Evolutionary conservation across 106 monocot species (phyloP).

Genomic region (Cymbidium sinense): DNA sequence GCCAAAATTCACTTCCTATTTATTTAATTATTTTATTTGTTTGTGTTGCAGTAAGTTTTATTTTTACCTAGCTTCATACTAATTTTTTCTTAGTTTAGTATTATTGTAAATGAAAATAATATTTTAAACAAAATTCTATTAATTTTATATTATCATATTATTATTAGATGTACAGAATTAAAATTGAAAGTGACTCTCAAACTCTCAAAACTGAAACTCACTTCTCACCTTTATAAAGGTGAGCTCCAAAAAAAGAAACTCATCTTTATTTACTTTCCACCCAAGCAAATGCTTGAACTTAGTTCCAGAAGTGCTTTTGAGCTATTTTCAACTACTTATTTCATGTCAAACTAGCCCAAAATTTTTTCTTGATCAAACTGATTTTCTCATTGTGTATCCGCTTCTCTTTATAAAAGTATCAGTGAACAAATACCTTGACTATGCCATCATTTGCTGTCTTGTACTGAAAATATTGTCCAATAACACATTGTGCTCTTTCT

Average conservation of each 20-base stretch:
- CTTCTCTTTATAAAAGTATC: neutral
- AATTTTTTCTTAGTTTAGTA: neutral
- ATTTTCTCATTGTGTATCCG: neutral
- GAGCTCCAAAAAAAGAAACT: neutral
- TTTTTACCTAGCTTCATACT: neutral
- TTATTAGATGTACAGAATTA: neutral
- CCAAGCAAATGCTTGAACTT: neutral
- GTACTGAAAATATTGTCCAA: neutral
- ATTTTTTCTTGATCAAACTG: neutral
- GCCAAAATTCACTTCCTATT: neutral
- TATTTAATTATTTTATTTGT: neutral
- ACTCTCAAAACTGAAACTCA: no score
- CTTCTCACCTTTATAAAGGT: neutral
- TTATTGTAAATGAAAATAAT: neutral
- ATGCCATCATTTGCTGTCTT: neutral
- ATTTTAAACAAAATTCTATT: no score
- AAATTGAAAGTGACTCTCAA: neutral
- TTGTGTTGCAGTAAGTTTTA: neutral
- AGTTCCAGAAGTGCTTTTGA: no score
- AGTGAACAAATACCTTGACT: neutral
- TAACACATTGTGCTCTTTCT: slow-evolving; percentile 2
- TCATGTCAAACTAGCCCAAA: neutral
- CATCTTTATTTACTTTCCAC: neutral
- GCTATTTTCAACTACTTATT: no score
- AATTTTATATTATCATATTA: no score